Evolutionary conservation across 2,329 filamentous ascomycete species (phyloP).

Genomic region (Cladorrhinum sp.): DNA sequence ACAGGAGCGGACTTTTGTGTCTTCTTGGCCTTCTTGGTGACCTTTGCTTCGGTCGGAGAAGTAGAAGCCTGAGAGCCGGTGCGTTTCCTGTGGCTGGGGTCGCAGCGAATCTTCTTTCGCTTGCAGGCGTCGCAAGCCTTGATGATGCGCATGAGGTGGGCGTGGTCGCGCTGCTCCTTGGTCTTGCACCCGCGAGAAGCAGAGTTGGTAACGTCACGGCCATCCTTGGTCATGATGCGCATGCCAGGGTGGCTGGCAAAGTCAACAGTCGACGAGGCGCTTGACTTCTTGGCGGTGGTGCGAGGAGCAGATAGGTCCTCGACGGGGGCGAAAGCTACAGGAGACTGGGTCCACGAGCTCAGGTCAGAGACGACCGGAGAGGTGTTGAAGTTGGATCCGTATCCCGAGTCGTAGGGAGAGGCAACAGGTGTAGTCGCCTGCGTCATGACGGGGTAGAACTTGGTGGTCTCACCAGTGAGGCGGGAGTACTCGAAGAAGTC

Average conservation of each 20-base stretch:
- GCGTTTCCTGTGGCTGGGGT: conserved; percentile 57
- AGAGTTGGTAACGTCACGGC: conserved; percentile 60
- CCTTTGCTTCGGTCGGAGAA: conserved; percentile 32
- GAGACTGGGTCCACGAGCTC: conserved; percentile 43
- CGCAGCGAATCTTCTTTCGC: conserved; percentile 62
- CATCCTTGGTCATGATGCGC: conserved; percentile 65
- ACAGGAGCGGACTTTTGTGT: conserved; percentile 14
- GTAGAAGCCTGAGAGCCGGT: conserved; percentile 34
- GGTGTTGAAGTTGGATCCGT: conserved; percentile 45
- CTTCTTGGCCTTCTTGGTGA: conserved; percentile 43
- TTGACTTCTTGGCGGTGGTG: conserved; percentile 27
- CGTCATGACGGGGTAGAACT: conserved; percentile 54
- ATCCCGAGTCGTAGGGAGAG: conserved; percentile 49
- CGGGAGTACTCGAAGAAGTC: conserved; percentile 57
- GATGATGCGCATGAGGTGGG: conserved; percentile 64
- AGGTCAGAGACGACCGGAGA: conserved; percentile 50
- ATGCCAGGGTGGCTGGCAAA: conserved; percentile 58
- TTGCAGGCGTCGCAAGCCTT: conserved; percentile 64
- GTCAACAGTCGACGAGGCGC: conserved; percentile 37
- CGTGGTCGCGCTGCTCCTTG: conserved; percentile 65
- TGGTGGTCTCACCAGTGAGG: conserved; percentile 56
- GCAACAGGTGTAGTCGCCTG: conserved; percentile 36
- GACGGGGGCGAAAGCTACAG: conserved; percentile 29
- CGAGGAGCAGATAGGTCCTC: conserved; percentile 29
- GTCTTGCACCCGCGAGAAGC: conserved; percentile 63